phyloP scores from a whole-genome alignment of 192 early-diverging fungal species.

The Linnemannia elongata region DNA sequence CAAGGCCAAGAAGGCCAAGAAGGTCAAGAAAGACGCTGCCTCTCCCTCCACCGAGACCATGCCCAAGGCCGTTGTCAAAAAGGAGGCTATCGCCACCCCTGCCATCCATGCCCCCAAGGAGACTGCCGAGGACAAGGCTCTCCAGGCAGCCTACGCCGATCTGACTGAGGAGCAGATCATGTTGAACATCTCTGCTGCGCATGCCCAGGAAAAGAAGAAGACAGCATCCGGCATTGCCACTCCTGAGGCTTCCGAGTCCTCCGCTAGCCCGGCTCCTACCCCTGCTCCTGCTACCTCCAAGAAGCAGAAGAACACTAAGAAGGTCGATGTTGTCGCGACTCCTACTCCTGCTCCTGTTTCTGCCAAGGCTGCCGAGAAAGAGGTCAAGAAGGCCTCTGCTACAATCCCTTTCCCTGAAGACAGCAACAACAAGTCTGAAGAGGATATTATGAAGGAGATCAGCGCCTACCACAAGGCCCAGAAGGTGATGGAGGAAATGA shows the following conservation, averaged over 20 bases:
- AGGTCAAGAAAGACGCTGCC: slow-evolving; percentile 1
- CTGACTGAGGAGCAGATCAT: background rate
- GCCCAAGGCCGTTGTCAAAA: background rate
- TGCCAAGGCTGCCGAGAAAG: background rate
- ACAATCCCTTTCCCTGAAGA: background rate
- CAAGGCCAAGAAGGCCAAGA: background rate
- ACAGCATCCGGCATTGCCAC: background rate
- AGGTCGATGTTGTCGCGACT: background rate
- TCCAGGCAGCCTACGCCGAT: background rate
- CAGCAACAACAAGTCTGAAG: slow-evolving; percentile 10
- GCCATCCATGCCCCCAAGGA: background rate
- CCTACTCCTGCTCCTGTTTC: background rate
- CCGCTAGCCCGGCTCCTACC: background rate
- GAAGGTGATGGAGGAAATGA: background rate
- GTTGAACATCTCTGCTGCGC: background rate
- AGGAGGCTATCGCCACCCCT: background rate
- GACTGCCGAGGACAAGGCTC: background rate
- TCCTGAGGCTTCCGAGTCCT: background rate
- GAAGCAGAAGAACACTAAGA: slow-evolving; percentile 6
- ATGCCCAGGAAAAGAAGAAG: slow-evolving; percentile 6
- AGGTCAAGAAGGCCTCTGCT: background rate
- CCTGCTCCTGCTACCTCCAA: background rate
- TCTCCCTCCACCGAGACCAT: background rate
- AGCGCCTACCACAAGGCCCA: slow-evolving; percentile 10
- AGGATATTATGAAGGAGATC: slow-evolving; percentile 35